These are phyloP conservation scores for Hygrocybe coccinea DNA, from an alignment of 768 basidiomycete genomes.

Conservation along the genomic window DNA sequence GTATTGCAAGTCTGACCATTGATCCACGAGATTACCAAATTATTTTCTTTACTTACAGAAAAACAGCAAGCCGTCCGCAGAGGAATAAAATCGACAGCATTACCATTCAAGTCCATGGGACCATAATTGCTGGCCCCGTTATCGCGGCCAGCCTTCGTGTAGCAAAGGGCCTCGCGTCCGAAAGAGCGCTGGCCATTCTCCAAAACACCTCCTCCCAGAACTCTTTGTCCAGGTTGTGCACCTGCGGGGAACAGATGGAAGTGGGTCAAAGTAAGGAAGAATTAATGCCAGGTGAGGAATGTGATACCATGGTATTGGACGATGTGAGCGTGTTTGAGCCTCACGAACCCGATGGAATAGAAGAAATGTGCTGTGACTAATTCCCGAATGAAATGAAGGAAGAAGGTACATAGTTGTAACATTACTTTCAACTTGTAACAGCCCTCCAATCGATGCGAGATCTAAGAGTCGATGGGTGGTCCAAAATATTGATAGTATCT, in stretches of 20 bases:
- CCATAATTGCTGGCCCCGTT: slow-evolving; percentile 55
- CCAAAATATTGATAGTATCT: too few relatives aligned
- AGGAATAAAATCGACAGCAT: slow-evolving; percentile 39
- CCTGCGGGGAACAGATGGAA: slow-evolving; percentile 22
- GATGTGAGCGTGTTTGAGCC: too few relatives aligned
- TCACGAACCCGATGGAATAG: too few relatives aligned
- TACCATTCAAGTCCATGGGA: slow-evolving; percentile 55
- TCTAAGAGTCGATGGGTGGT: too few relatives aligned
- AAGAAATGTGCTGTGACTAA: too few relatives aligned
- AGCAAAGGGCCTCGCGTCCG: slow-evolving; percentile 66
- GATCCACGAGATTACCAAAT: background rate
- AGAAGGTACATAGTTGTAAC: too few relatives aligned
- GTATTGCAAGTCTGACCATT: slow-evolving; percentile 1
- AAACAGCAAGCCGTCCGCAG: slow-evolving; percentile 15
- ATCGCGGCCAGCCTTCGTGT: slow-evolving; percentile 51
- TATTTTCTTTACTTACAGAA: slow-evolving; percentile 16
- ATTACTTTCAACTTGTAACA: too few relatives aligned
- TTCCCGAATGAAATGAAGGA: too few relatives aligned
- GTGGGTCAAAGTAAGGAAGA: too few relatives aligned
- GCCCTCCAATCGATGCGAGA: too few relatives aligned
- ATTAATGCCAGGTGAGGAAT: too few relatives aligned
- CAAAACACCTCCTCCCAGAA: slow-evolving; percentile 43
- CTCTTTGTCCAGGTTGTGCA: slow-evolving; percentile 38
- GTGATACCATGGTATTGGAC: too few relatives aligned
- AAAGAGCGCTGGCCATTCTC: slow-evolving; percentile 53